A percentile compares a stretch with the other conserved stretches of the same genome.
phyloP scores from a whole-genome alignment of 345 rosid genomes.

The Lepidium didymum region DNA sequence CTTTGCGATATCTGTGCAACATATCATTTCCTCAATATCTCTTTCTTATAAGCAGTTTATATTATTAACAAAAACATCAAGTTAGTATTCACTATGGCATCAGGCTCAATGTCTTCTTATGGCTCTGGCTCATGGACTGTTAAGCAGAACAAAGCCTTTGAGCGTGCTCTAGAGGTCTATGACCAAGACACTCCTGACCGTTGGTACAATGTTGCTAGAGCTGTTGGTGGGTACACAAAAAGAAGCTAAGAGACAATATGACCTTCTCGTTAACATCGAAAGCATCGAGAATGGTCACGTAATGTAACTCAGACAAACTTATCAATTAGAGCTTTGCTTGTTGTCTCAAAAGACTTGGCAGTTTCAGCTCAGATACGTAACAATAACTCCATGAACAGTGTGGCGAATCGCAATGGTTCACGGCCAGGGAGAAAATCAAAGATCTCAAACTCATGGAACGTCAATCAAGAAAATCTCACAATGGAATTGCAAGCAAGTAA shows the following conservation, averaged over 20 bases:
- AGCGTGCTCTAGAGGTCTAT: constrained; percentile 78
- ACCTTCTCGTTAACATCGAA: constrained; percentile 64
- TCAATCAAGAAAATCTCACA: constrained; percentile 67
- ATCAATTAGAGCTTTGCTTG: too few relatives aligned
- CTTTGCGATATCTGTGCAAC: constrained; percentile 43
- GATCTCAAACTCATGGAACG: constrained; percentile 64
- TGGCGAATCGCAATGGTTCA: constrained; percentile 47
- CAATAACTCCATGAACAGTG: too few relatives aligned
- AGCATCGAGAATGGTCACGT: constrained; percentile 75
- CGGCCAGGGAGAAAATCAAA: constrained; percentile 74
- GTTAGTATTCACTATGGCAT: constrained; percentile 41
- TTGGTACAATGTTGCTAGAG: constrained; percentile 88
- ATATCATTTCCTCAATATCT: constrained; percentile 23
- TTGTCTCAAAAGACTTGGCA: too few relatives aligned
- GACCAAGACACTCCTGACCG: constrained; percentile 98
- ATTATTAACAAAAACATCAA: not conserved
- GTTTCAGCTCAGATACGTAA: too few relatives aligned
- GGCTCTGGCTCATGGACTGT: constrained; percentile 70
- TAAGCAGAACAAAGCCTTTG: constrained; percentile 91
- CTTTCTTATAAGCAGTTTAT: not conserved
- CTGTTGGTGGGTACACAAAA: constrained; percentile 83
- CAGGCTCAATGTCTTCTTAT: constrained; percentile 70
- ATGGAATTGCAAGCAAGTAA: constrained; percentile 84
- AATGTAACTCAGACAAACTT: too few relatives aligned
- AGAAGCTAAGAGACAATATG: constrained; percentile 80